Evolutionary conservation across 2,329 filamentous ascomycete species (phyloP).

Genomic region (Fusarium abutilonis): DNA sequence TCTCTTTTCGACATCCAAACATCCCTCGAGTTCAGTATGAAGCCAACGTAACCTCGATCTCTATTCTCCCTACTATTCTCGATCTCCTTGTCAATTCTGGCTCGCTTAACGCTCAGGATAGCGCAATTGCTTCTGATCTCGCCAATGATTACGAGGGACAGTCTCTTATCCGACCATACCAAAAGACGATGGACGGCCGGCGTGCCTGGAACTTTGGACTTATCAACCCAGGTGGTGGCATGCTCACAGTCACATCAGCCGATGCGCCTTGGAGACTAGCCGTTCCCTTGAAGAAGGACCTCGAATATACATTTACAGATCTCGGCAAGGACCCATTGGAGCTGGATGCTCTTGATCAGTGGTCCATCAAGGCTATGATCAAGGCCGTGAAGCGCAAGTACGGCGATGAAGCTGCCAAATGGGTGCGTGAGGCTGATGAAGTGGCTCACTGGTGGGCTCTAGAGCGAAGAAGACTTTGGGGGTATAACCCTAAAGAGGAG

Average conservation of each 20-base stretch:
- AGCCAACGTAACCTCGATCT: slow-evolving; percentile 45
- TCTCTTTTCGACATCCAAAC: slow-evolving; percentile 47
- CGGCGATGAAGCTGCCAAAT: slow-evolving; percentile 42
- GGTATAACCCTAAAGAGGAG: slow-evolving; percentile 30
- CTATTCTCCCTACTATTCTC: slow-evolving; percentile 49
- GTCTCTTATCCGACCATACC: slow-evolving; percentile 46
- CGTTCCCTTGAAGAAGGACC: slow-evolving; percentile 46
- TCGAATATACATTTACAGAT: slow-evolving; percentile 49
- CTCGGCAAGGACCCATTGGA: slow-evolving; percentile 45
- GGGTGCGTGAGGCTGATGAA: slow-evolving; percentile 40
- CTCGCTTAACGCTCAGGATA: slow-evolving; percentile 43
- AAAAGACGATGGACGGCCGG: slow-evolving; percentile 37
- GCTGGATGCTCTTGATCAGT: slow-evolving; percentile 40
- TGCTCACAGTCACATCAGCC: slow-evolving; percentile 47
- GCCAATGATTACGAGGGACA: slow-evolving; percentile 48
- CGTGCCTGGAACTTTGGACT: slow-evolving; percentile 49
- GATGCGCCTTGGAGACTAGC: slow-evolving; percentile 48
- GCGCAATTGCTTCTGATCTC: slow-evolving; percentile 43
- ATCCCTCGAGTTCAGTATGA: slow-evolving; percentile 47
- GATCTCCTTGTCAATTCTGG: slow-evolving; percentile 48
- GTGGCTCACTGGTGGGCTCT: slow-evolving; percentile 38
- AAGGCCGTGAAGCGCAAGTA: slow-evolving; percentile 38
- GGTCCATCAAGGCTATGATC: slow-evolving; percentile 40
- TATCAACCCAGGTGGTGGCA: slow-evolving; percentile 49
- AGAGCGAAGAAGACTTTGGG: slow-evolving; percentile 38